Evolutionary conservation across 352 stramenopile genomes (phyloP).

Genomic region (Globisporangium iwayamae): DNA sequence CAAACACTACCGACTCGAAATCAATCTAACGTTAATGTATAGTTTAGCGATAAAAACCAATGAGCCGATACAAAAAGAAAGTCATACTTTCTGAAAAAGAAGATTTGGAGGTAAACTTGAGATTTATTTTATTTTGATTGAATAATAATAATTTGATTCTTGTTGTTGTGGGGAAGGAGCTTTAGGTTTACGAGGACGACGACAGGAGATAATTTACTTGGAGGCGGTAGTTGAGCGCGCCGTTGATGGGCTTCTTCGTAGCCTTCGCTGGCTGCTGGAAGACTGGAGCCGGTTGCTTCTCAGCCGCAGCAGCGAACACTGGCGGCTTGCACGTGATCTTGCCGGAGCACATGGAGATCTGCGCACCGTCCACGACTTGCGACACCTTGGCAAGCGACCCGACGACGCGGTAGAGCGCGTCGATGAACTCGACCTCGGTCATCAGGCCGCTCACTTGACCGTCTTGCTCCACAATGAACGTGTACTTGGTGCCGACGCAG

Average conservation of each 20-base stretch:
- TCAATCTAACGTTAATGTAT: no score
- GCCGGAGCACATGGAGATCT: constrained; percentile 15
- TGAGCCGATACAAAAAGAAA: no score
- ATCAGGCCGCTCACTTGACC: constrained; percentile 13
- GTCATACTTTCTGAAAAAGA: no score
- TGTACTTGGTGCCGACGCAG: constrained; percentile 14
- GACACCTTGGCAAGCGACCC: constrained; percentile 12
- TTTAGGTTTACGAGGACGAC: constrained; percentile 7
- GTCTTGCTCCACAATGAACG: constrained; percentile 15
- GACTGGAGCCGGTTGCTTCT: neutral
- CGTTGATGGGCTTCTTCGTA: constrained; percentile 6
- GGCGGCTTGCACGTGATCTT: constrained; percentile 12
- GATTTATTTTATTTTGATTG: neutral
- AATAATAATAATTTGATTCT: constrained; percentile 7
- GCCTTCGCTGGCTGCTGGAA: constrained; percentile 3
- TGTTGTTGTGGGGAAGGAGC: neutral
- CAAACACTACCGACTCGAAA: no score
- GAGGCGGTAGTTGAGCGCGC: constrained; percentile 13
- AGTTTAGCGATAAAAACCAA: no score
- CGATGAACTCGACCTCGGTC: constrained; percentile 11
- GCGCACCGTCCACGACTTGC: constrained; percentile 12
- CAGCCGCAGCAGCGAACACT: neutral
- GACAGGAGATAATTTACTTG: constrained; percentile 14
- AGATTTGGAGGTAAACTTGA: neutral
- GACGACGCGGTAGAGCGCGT: constrained; percentile 13